Conservation (phyloP, 192 early-diverging fungal species). For the Borealophlyctis nickersoniae region DNA sequence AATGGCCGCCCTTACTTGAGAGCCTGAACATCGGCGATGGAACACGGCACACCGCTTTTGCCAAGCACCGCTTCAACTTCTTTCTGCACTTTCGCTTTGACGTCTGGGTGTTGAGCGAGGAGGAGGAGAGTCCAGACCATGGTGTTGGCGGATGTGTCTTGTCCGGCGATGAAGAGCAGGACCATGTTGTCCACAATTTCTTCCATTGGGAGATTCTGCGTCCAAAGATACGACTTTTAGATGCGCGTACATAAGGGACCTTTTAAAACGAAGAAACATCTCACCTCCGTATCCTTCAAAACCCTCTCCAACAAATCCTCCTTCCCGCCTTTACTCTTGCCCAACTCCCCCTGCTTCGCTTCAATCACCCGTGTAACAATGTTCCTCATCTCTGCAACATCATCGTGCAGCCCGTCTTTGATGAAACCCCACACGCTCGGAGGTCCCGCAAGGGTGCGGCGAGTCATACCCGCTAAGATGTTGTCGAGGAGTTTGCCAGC, state of each 20-base stretch:
- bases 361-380: neutral
- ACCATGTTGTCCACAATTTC: neutral
- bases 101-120: conserved; percentile 21
- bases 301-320: neutral
- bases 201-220: neutral
- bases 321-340: no score
- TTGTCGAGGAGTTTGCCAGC: neutral
- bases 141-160: conserved; percentile 44
- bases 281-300: neutral
- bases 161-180: conserved; percentile 40
- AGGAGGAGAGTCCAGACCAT: conserved; percentile 26
- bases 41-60: neutral
- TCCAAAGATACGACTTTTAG: no score
- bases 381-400: neutral
- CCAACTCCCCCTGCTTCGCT: neutral
- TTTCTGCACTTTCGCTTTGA: conserved; percentile 17
- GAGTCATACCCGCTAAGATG: no score
- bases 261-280: neutral
- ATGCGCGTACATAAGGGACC: neutral
- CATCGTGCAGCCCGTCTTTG: neutral
- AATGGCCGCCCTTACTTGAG: no score
- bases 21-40: no score
- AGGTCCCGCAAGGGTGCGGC: neutral
- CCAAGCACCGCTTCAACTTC: conserved; percentile 1
- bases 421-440: neutral